Conservation (phyloP, 768 basidiomycete genomes). For the Baorangia bicolor region DNA sequence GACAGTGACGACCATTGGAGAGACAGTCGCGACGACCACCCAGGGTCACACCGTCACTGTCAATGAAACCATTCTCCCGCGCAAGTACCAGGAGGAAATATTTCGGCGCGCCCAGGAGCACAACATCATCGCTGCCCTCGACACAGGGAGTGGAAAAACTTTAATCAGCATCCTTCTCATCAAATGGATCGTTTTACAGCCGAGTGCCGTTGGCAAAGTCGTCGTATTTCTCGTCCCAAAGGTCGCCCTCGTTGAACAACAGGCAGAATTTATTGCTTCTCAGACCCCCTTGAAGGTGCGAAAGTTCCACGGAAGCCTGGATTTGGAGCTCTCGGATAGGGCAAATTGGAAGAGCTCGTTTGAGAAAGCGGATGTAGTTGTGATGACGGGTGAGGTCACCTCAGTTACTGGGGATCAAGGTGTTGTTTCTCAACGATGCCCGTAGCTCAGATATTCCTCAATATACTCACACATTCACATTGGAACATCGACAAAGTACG, state of each 20-base stretch:
- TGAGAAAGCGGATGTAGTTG: slow-evolving; percentile 66
- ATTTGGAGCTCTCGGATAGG: slow-evolving; percentile 70
- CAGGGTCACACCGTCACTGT: slow-evolving; percentile 29
- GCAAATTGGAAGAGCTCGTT: slow-evolving; percentile 65
- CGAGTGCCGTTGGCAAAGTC: slow-evolving; percentile 51
- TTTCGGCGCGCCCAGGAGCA: slow-evolving; percentile 47
- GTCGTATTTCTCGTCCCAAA: slow-evolving; percentile 84
- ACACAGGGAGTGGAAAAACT: slow-evolving; percentile 63
- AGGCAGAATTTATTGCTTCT: slow-evolving; percentile 61
- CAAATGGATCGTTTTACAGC: slow-evolving; percentile 65
- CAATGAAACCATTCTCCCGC: slow-evolving; percentile 43
- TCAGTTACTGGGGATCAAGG: background rate
- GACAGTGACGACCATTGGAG: slow-evolving; percentile 22
- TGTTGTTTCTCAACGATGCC: slow-evolving; percentile 2
- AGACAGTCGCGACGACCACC: slow-evolving; percentile 22
- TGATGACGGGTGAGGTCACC: slow-evolving; percentile 70
- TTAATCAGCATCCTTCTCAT: slow-evolving; percentile 64
- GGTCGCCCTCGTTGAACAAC: slow-evolving; percentile 83
- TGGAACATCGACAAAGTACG: slow-evolving; percentile 67
- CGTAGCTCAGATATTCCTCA: slow-evolving; percentile 78
- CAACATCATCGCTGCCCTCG: slow-evolving; percentile 59
- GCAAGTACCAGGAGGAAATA: slow-evolving; percentile 57
- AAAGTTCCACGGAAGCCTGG: slow-evolving; percentile 68
- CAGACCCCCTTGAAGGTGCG: slow-evolving; percentile 66
- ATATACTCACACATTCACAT: slow-evolving; percentile 77